phyloP scores from a whole-genome alignment of 2,329 filamentous ascomycete species.

The Calonectria multiphialidica region DNA sequence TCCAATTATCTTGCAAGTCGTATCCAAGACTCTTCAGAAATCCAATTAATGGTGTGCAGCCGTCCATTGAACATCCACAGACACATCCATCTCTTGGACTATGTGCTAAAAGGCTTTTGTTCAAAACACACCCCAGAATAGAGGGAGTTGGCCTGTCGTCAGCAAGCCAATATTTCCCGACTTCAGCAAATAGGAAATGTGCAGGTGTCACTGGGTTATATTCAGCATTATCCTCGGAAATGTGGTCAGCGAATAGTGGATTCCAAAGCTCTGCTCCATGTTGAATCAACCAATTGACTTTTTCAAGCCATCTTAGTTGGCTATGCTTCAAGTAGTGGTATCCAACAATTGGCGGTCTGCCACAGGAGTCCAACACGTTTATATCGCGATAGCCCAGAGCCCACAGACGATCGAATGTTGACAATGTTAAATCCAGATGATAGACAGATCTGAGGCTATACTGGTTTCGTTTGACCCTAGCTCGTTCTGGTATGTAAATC shows the following conservation, averaged over 20 bases:
- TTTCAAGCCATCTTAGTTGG: not conserved
- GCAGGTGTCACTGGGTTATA: not conserved
- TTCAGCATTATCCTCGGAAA: accelerated
- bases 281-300: not conserved
- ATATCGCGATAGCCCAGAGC: not conserved
- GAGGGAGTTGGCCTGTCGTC: no score
- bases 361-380: not conserved
- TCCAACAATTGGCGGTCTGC: not conserved
- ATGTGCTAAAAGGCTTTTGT: not conserved
- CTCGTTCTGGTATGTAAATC: not conserved
- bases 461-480: not conserved
- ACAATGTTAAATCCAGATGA: not conserved
- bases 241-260: accelerated
- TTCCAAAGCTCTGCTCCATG: not conserved
- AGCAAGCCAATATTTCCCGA: not conserved
- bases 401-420: not conserved
- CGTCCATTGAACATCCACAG: not conserved
- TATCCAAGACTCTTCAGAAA: not conserved
- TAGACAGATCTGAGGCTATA: not conserved
- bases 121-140: not conserved
- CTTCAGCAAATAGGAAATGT: not conserved
- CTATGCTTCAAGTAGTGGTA: accelerated
- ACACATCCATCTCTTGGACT: not conserved
- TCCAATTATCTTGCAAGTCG: not conserved
- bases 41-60: not conserved